Evolutionary conservation across 371 early-diverging fungal genomes (phyloP).

Genomic region (Catenaria anguillulae): DNA sequence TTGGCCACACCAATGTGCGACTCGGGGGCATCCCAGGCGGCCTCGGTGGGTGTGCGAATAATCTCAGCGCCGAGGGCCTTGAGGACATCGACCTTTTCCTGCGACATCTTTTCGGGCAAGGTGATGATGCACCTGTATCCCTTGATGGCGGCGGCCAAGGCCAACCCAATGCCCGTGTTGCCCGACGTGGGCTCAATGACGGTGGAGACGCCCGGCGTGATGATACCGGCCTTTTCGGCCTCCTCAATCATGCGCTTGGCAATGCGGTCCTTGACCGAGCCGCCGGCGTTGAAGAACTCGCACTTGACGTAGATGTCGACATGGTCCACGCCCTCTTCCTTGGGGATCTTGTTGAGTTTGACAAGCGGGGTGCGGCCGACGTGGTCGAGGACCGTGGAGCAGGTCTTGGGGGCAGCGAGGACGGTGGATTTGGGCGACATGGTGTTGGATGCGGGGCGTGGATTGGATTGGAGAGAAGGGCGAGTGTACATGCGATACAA

Average conservation of each 20-base stretch:
- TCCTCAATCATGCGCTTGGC: slow-evolving; percentile 88
- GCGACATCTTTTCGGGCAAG: slow-evolving; percentile 94
- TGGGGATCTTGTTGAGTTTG: slow-evolving; percentile 67
- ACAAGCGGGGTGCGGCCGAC: slow-evolving; percentile 93
- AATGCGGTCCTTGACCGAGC: slow-evolving; percentile 95
- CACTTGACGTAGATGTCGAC: slow-evolving; percentile 88
- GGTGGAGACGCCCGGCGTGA: slow-evolving; percentile 79
- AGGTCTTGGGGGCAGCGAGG: slow-evolving; percentile 6
- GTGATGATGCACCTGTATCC: slow-evolving; percentile 94
- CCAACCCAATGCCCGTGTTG: slow-evolving; percentile 88
- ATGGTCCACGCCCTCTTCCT: slow-evolving; percentile 74
- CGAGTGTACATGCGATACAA: too few relatives aligned
- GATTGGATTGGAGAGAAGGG: too few relatives aligned
- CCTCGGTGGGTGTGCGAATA: slow-evolving; percentile 94
- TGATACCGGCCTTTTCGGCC: slow-evolving; percentile 74
- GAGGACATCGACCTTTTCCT: slow-evolving; percentile 75
- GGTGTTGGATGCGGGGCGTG: too few relatives aligned
- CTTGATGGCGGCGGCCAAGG: slow-evolving; percentile 86
- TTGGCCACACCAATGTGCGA: slow-evolving; percentile 92
- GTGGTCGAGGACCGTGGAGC: slow-evolving; percentile 62
- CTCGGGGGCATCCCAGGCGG: slow-evolving; percentile 93
- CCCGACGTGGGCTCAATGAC: slow-evolving; percentile 94
- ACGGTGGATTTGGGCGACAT: too few relatives aligned
- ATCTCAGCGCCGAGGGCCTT: slow-evolving; percentile 95
- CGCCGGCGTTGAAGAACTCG: slow-evolving; percentile 95